Conservation (phyloP, 371 early-diverging fungal genomes). For the Phascolomyces articulosus region DNA sequence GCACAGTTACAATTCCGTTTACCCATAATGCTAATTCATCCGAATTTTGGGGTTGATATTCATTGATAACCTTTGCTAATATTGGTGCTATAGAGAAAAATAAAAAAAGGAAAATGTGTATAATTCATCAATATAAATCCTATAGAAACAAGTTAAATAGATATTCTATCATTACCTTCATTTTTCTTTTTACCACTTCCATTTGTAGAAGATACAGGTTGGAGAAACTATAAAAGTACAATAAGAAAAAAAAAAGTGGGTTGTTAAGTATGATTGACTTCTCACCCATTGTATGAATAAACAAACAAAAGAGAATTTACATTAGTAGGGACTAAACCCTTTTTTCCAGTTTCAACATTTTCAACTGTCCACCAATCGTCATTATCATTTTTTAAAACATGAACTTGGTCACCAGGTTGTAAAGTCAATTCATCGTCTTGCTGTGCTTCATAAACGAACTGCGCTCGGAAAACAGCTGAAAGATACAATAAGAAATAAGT, state of each 20-base stretch:
- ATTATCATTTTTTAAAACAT: slow-evolving; percentile 50
- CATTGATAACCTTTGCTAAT: slow-evolving; percentile 57
- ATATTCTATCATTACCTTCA: neutral
- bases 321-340: slow-evolving; percentile 69
- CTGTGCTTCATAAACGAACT: slow-evolving; percentile 43
- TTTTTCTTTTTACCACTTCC: neutral
- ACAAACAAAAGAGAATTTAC: slow-evolving; percentile 26
- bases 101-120: neutral
- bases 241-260: neutral
- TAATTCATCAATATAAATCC: too few relatives aligned
- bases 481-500: neutral
- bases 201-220: neutral
- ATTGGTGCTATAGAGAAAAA: slow-evolving; percentile 5
- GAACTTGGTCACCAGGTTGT: slow-evolving; percentile 56
- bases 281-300: too few relatives aligned
- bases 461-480: slow-evolving; percentile 7
- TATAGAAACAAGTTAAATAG: too few relatives aligned
- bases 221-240: neutral
- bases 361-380: slow-evolving; percentile 65
- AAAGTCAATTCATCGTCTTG: slow-evolving; percentile 65
- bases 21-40: slow-evolving; percentile 66
- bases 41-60: slow-evolving; percentile 63
- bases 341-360: slow-evolving; percentile 41
- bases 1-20: slow-evolving; percentile 67
- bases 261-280: neutral